phyloP scores from a whole-genome alignment of 495 filamentous ascomycete genomes.

The Hypoxylon lienhwacheense region DNA sequence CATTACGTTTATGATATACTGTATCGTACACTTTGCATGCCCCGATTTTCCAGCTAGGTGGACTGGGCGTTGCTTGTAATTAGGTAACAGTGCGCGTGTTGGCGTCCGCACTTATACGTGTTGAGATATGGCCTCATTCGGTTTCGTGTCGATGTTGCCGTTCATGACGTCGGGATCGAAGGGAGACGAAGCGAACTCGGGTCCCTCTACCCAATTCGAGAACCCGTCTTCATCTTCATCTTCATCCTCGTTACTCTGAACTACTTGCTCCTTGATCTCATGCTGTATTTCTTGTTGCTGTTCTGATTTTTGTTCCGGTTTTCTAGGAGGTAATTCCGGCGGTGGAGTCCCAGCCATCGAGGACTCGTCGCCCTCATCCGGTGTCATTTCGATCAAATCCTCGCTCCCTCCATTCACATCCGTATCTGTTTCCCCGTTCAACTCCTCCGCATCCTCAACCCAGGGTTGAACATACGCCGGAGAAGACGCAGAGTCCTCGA shows the following conservation, averaged over 20 bases:
- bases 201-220: conserved; percentile 35
- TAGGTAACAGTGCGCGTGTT: not conserved
- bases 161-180: not conserved
- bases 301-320: not conserved
- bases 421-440: conserved; percentile 1
- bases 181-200: conserved; percentile 11
- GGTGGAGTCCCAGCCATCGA: not conserved
- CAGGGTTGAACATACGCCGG: conserved; percentile 46
- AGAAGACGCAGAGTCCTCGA: conserved; percentile 2
- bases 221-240: conserved; percentile 33
- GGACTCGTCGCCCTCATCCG: conserved; percentile 1
- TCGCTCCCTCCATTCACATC: conserved; percentile 7
- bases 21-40: too few species aligned
- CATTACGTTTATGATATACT: too few species aligned
- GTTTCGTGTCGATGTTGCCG: not conserved
- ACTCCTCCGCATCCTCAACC: conserved; percentile 46
- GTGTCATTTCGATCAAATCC: conserved; percentile 15
- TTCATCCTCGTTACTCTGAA: conserved; percentile 11
- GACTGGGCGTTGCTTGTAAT: too few species aligned
- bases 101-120: too few species aligned
- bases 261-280: not conserved
- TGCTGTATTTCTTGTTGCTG: not conserved
- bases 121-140: too few species aligned
- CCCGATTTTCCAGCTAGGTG: too few species aligned
- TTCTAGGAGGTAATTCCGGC: conserved; percentile 19